A percentile compares a stretch with the other conserved stretches of the same genome.
These are phyloP conservation scores for Pseudogymnoascus sp. DNA, from an alignment of 2,329 filamentous ascomycete species.

Conservation along the genomic window DNA sequence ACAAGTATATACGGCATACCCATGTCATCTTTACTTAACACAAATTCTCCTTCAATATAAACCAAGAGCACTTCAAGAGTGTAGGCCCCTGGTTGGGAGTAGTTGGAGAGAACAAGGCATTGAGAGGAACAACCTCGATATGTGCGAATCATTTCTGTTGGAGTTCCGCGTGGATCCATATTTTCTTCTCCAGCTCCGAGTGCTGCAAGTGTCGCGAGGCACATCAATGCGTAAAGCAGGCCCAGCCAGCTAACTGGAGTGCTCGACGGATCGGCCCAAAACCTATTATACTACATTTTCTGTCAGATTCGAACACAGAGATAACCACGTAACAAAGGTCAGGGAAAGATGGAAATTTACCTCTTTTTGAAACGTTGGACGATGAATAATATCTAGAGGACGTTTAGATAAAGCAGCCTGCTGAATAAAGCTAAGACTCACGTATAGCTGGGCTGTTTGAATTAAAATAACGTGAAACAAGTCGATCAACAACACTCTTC, in stretches of 20 bases:
- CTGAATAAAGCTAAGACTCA: conserved; percentile 25
- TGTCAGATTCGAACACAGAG: conserved; percentile 10
- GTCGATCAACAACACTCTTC: conserved; percentile 39
- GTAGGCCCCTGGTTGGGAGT: conserved; percentile 40
- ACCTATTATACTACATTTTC: conserved; percentile 38
- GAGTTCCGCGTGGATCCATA: conserved; percentile 37
- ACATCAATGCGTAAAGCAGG: conserved; percentile 34
- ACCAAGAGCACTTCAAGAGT: conserved; percentile 46
- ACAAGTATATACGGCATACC: conserved; percentile 48
- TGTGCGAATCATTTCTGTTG: conserved; percentile 40
- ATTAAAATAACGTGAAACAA: conserved; percentile 48
- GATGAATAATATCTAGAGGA: conserved; percentile 43
- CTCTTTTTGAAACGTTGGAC: conserved; percentile 42
- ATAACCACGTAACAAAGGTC: conserved; percentile 10
- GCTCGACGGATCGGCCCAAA: conserved; percentile 39
- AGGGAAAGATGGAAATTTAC: conserved; percentile 25
- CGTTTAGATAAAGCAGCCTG: conserved; percentile 11
- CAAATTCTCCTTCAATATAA: conserved; percentile 47
- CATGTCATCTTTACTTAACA: conserved; percentile 43
- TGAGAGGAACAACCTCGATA: conserved; percentile 46
- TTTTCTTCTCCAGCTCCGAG: conserved; percentile 37
- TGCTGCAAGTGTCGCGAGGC: conserved; percentile 33
- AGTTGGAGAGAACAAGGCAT: conserved; percentile 44
- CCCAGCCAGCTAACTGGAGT: conserved; percentile 42
- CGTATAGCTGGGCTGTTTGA: conserved; percentile 46